Evolutionary conservation across 345 rosid genomes (phyloP).

Genomic region (Salix suchowensis): DNA sequence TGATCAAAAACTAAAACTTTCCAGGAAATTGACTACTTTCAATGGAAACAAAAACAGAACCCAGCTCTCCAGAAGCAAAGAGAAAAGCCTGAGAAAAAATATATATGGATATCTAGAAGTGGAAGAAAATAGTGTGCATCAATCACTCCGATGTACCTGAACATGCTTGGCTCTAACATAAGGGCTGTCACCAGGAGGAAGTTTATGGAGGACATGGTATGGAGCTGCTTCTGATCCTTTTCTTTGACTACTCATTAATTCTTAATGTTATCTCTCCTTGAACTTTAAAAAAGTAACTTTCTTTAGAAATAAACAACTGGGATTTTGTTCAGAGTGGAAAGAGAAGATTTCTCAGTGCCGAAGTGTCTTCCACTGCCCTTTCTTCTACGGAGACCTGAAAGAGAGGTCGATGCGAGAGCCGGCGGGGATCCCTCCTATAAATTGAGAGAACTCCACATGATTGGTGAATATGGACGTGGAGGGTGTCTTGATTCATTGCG

Average conservation of each 20-base stretch:
- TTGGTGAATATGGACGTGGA: background rate
- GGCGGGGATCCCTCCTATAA: background rate
- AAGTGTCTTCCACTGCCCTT: background rate
- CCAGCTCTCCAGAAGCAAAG: background rate
- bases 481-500: background rate
- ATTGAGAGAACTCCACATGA: background rate
- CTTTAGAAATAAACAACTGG: background rate
- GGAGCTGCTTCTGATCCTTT: background rate
- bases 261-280: background rate
- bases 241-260: background rate
- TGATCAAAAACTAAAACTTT: background rate
- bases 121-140: background rate
- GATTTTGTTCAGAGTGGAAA: background rate
- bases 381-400: background rate
- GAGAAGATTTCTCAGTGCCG: background rate
- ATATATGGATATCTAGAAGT: background rate
- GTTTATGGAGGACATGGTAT: slow-evolving; percentile 64
- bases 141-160: slow-evolving; percentile 43
- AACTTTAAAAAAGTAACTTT: background rate
- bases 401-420: background rate
- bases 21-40: background rate
- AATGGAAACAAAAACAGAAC: background rate
- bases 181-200: slow-evolving; percentile 82
- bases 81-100: background rate
- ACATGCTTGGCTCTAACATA: slow-evolving; percentile 86